phyloP scores from a whole-genome alignment of 257 asterid species.

The Echium plantagineum region DNA sequence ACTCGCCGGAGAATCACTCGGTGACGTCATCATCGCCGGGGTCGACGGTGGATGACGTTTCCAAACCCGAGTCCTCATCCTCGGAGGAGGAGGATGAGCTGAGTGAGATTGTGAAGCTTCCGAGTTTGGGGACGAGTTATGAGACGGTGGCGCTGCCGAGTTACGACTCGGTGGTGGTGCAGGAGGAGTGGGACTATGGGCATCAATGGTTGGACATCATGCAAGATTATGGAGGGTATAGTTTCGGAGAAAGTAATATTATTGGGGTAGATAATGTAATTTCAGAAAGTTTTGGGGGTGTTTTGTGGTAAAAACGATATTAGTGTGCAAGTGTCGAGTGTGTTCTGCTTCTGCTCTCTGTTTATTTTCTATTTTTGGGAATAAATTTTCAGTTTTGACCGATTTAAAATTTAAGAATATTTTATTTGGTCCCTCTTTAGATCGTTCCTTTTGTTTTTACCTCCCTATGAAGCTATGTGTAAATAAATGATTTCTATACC shows the following conservation, averaged over 20 bases:
- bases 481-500: background rate
- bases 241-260: constrained; percentile 18
- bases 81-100: constrained; percentile 31
- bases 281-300: constrained; percentile 25
- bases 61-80: too few species aligned
- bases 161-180: constrained; percentile 18
- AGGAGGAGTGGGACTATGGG: constrained; percentile 32
- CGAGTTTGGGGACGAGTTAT: constrained; percentile 34
- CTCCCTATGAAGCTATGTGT: background rate
- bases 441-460: background rate
- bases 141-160: constrained; percentile 21
- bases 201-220: constrained; percentile 22
- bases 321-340: background rate
- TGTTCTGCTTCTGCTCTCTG: too few species aligned
- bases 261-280: constrained; percentile 18
- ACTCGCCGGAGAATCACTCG: background rate
- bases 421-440: too few species aligned
- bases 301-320: constrained; percentile 8
- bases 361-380: too few species aligned
- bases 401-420: background rate
- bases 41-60: constrained; percentile 5
- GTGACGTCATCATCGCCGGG: constrained; percentile 1
- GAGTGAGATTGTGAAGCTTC: constrained; percentile 57
- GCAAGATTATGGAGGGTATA: constrained; percentile 17
- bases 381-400: background rate